These are phyloP conservation scores for Rhodocollybia butyracea DNA, from an alignment of 768 basidiomycete species.

Conservation along the genomic window DNA sequence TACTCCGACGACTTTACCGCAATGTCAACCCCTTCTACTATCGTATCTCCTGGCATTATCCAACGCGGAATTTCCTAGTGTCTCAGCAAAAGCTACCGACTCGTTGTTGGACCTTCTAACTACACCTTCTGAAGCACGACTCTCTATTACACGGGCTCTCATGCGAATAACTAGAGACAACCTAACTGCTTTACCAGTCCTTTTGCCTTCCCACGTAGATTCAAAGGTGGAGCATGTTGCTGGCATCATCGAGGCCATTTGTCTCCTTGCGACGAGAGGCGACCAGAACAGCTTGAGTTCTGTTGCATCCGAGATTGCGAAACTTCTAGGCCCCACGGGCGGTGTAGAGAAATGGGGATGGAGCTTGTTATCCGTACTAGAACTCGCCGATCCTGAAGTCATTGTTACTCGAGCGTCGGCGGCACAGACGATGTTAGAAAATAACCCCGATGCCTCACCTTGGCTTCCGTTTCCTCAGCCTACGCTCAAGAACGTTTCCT, in stretches of 20 bases:
- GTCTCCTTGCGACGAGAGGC: conserved; percentile 38
- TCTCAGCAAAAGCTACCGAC: conserved; percentile 46
- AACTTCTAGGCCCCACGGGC: conserved; percentile 75
- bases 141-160: conserved; percentile 51
- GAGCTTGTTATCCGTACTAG: conserved; percentile 77
- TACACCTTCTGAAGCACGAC: conserved; percentile 36
- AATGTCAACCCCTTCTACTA: conserved; percentile 63
- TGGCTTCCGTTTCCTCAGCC: conserved; percentile 56
- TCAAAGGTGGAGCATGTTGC: conserved; percentile 69
- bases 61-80: conserved; percentile 50
- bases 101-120: conserved; percentile 46
- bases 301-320: conserved; percentile 53
- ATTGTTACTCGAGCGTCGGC: conserved; percentile 43
- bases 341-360: conserved; percentile 93
- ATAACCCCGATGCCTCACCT: conserved; percentile 31
- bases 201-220: conserved; percentile 69
- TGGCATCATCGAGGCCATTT: conserved; percentile 67
- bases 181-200: conserved; percentile 67
- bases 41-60: conserved; percentile 73
- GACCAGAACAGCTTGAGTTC: conserved; percentile 27
- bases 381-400: conserved; percentile 59
- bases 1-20: conserved; percentile 63
- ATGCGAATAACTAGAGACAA: conserved; percentile 61
- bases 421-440: conserved; percentile 59
- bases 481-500: conserved; percentile 51